These are phyloP conservation scores for Hypoxylon sp. DNA, from an alignment of 2,329 filamentous ascomycete genomes.

Conservation along the genomic window DNA sequence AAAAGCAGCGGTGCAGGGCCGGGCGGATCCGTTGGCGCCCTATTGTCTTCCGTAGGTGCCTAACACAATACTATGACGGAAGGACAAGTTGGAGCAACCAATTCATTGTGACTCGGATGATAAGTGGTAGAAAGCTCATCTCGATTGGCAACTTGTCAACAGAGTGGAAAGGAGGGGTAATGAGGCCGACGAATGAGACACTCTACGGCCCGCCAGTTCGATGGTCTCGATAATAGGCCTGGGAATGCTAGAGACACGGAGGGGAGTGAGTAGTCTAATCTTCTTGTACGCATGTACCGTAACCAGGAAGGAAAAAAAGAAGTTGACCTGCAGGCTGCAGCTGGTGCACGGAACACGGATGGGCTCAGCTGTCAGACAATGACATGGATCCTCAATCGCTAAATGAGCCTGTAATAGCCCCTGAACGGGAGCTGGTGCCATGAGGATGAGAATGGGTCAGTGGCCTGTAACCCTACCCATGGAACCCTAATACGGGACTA, in stretches of 20 bases:
- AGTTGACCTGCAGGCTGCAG: conserved; percentile 38
- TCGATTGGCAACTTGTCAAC: conserved; percentile 34
- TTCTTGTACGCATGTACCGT: conserved; percentile 16
- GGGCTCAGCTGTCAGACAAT: conserved; percentile 32
- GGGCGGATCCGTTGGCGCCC: conserved; percentile 41
- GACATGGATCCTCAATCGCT: conserved; percentile 38
- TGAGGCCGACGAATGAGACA: conserved; percentile 35
- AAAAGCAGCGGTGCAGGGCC: conserved; percentile 33
- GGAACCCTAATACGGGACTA: conserved; percentile 38
- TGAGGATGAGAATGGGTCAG: conserved; percentile 23
- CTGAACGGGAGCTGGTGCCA: conserved; percentile 22
- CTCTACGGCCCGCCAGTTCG: conserved; percentile 39
- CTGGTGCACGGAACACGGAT: conserved; percentile 40
- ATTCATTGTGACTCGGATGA: conserved; percentile 38
- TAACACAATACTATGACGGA: conserved; percentile 41
- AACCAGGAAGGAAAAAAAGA: conserved; percentile 24
- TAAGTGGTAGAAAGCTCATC: conserved; percentile 28
- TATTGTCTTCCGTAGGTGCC: conserved; percentile 40
- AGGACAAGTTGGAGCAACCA: conserved; percentile 36
- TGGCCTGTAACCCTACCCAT: conserved; percentile 41
- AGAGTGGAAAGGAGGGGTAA: conserved; percentile 36
- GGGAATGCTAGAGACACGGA: conserved; percentile 35
- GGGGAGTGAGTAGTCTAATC: conserved; percentile 41
- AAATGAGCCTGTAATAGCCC: conserved; percentile 43
- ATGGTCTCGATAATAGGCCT: conserved; percentile 28